Percentiles rank a stretch among this genome's conserved stretches.
These are phyloP conservation scores for Clausena lansium DNA, from an alignment of 345 rosid species.

Conservation along the genomic window DNA sequence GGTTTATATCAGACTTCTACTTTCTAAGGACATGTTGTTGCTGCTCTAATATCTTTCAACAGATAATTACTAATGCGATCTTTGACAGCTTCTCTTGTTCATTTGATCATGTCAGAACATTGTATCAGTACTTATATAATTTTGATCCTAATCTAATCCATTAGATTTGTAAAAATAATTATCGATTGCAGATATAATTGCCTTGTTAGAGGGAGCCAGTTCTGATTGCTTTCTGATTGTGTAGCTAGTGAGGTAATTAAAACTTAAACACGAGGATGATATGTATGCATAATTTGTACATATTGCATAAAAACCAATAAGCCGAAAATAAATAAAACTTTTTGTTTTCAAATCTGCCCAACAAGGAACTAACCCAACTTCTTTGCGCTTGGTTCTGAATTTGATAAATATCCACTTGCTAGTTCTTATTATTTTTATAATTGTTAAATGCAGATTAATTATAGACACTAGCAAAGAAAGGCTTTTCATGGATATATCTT, in stretches of 20 bases:
- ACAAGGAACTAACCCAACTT: background rate
- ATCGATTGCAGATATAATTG: no score
- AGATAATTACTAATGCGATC: conserved; percentile 6
- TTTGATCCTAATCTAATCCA: background rate
- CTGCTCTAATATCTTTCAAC: no score
- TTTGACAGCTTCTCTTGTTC: background rate
- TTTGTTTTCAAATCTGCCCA: conserved; percentile 15
- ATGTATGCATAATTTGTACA: background rate
- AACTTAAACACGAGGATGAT: background rate
- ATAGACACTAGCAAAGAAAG: no score
- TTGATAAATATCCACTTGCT: no score
- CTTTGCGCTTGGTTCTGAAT: background rate
- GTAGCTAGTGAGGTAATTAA: background rate
- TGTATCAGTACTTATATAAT: no score
- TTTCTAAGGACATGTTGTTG: no score
- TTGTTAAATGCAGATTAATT: no score
- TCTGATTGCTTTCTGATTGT: background rate
- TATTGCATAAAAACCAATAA: background rate
- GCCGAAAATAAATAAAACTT: background rate
- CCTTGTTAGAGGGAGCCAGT: background rate
- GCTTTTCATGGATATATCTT: no score
- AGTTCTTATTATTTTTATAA: no score
- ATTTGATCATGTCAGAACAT: background rate
- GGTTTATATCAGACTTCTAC: no score
- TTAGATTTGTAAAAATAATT: no score